phyloP scores from a whole-genome alignment of 352 stramenopile genomes.

The Thraustochytrium striatum region DNA sequence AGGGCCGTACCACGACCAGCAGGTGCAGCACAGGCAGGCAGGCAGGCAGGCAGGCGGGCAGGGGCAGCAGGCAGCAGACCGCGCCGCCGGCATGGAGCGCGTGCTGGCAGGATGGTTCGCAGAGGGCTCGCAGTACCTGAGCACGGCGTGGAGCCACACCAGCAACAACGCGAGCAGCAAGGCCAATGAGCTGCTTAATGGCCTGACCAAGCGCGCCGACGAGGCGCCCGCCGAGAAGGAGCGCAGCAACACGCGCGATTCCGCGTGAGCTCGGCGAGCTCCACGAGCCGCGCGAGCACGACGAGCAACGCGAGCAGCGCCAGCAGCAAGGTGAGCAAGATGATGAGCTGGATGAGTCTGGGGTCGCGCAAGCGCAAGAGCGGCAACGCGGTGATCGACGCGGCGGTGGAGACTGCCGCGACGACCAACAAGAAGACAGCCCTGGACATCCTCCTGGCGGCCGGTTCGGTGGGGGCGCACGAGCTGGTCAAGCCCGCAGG shows the following conservation, averaged over 20 bases:
- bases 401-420: background rate
- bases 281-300: conserved; percentile 6
- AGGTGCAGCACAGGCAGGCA: too few species aligned
- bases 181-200: background rate
- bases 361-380: conserved; percentile 18
- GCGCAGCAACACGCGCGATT: background rate
- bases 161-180: conserved; percentile 14
- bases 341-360: conserved; percentile 38
- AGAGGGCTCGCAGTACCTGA: conserved; percentile 35
- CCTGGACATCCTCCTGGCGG: conserved; percentile 37
- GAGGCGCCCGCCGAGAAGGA: background rate
- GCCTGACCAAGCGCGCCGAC: too few species aligned
- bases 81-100: background rate
- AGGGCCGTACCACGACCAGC: too few species aligned
- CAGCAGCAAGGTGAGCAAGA: conserved; percentile 18
- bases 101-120: conserved; percentile 40
- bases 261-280: background rate
- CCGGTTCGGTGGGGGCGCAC: background rate
- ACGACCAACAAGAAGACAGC: conserved; percentile 34
- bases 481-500: background rate
- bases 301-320: background rate
- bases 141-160: conserved; percentile 11
- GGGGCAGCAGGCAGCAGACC: background rate
- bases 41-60: too few species aligned
- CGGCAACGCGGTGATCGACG: conserved; percentile 2